Evolutionary conservation across 352 stramenopile species (phyloP).

Genomic region (Pythium graminicola): DNA sequence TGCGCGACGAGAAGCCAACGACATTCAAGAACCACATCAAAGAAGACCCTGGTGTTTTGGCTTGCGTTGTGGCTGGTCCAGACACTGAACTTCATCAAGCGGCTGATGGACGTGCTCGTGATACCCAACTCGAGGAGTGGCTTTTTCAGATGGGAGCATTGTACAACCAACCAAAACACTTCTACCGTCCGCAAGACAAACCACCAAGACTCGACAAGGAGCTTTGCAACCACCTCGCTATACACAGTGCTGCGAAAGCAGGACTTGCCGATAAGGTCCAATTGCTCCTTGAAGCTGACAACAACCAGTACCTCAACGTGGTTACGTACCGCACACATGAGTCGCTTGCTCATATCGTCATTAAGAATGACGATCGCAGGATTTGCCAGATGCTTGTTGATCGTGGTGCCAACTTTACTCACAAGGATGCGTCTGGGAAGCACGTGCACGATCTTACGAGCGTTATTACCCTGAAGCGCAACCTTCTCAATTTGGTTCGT

Average conservation of each 20-base stretch:
- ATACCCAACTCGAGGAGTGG: conserved; percentile 30
- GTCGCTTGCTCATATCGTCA: conserved; percentile 10
- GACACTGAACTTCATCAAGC: conserved; percentile 23
- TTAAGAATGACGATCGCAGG: not conserved
- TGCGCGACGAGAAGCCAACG: not conserved
- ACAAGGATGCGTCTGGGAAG: conserved; percentile 4
- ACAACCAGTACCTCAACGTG: conserved; percentile 6
- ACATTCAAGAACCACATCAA: conserved; percentile 6
- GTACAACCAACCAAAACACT: conserved; percentile 10
- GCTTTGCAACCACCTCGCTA: not conserved
- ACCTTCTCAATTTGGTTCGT: not conserved
- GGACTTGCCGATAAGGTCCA: conserved; percentile 9
- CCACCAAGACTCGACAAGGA: not conserved
- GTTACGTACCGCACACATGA: conserved; percentile 16
- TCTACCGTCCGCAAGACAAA: not conserved
- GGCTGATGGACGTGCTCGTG: conserved; percentile 22
- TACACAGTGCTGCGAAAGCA: conserved; percentile 12
- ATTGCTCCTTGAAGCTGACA: conserved; percentile 5
- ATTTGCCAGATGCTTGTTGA: not conserved
- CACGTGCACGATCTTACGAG: conserved; percentile 9
- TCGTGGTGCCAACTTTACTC: not conserved
- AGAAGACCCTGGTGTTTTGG: not conserved
- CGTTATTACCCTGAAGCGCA: conserved; percentile 3
- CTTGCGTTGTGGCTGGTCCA: not conserved
- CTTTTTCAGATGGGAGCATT: conserved; percentile 30